Percentiles rank a stretch among this genome's conserved stretches.
These are phyloP conservation scores for Metarhizium brunneum DNA, from an alignment of 2,329 filamentous ascomycete genomes.

Conservation along the genomic window DNA sequence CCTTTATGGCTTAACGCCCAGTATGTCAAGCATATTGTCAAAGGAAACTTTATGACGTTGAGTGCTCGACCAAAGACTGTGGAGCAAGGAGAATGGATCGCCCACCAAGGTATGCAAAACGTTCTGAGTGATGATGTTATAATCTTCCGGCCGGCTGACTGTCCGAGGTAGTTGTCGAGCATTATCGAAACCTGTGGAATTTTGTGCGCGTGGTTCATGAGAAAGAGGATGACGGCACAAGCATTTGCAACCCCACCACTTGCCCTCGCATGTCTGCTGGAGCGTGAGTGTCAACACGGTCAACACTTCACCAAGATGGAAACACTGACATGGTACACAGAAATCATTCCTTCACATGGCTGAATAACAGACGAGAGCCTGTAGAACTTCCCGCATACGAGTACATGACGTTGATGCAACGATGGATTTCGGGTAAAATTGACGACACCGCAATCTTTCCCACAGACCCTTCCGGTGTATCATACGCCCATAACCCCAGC, in stretches of 20 bases:
- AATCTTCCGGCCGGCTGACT: slow-evolving; percentile 1
- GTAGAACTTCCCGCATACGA: slow-evolving; percentile 87
- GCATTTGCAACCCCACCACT: slow-evolving; percentile 73
- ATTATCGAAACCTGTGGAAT: slow-evolving; percentile 80
- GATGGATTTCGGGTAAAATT: slow-evolving; percentile 95
- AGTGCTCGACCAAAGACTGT: slow-evolving; percentile 89
- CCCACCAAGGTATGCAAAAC: slow-evolving; percentile 67
- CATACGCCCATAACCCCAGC: slow-evolving; percentile 53
- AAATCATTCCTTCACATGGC: slow-evolving; percentile 95
- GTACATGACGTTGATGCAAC: slow-evolving; percentile 92
- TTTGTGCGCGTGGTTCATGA: slow-evolving; percentile 86
- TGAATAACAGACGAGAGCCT: slow-evolving; percentile 77
- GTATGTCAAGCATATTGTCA: slow-evolving; percentile 81
- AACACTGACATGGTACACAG: slow-evolving; percentile 21
- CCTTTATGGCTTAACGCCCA: slow-evolving; percentile 68
- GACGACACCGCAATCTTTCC: slow-evolving; percentile 86
- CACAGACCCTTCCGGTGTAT: slow-evolving; percentile 66
- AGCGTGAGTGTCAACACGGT: slow-evolving; percentile 50
- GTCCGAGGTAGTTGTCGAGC: slow-evolving; percentile 68
- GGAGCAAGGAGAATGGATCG: slow-evolving; percentile 90
- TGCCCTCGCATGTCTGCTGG: slow-evolving; percentile 95
- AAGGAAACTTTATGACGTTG: slow-evolving; percentile 94
- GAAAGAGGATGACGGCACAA: slow-evolving; percentile 65
- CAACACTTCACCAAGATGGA: background rate
- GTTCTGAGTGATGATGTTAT: background rate